Evolutionary conservation across 345 rosid species (phyloP).

Genomic region (Citrus unshiu): DNA sequence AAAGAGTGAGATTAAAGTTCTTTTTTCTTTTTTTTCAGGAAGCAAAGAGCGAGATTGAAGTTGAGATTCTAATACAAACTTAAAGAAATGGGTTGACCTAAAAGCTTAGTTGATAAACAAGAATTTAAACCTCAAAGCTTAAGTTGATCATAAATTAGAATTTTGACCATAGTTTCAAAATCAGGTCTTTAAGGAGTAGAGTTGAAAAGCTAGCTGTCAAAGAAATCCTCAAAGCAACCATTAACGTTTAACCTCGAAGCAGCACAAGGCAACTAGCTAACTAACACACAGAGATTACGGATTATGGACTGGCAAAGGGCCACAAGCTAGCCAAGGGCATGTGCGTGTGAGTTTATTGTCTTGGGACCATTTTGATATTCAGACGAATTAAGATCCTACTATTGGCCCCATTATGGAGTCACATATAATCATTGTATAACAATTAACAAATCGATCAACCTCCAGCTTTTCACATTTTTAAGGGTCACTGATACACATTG

Average conservation of each 20-base stretch:
- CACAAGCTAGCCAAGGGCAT: constrained; percentile 47
- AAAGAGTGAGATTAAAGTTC: too few relatives aligned
- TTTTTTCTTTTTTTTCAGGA: too few relatives aligned
- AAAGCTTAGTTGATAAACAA: too few relatives aligned
- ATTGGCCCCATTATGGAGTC: constrained; percentile 19
- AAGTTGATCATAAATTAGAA: too few relatives aligned
- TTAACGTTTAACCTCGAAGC: background rate
- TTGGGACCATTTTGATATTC: constrained; percentile 46
- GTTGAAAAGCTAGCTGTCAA: too few relatives aligned
- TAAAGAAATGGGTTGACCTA: too few relatives aligned
- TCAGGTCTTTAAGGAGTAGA: too few relatives aligned
- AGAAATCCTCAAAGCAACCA: too few relatives aligned
- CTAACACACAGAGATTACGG: constrained; percentile 26
- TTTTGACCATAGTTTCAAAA: too few relatives aligned
- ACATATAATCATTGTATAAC: constrained; percentile 19
- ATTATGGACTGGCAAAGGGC: constrained; percentile 53
- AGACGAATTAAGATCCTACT: constrained; percentile 22
- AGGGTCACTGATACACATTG: background rate
- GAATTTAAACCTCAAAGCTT: too few relatives aligned
- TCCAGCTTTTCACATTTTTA: constrained; percentile 14
- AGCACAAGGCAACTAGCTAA: background rate
- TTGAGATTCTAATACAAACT: too few relatives aligned
- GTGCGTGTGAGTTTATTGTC: constrained; percentile 33
- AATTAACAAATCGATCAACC: background rate
- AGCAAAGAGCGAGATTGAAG: too few relatives aligned